Base-by-base conservation (phyloP, 1,139 yeast species). In the Saccharomyces hybrid region DNA sequence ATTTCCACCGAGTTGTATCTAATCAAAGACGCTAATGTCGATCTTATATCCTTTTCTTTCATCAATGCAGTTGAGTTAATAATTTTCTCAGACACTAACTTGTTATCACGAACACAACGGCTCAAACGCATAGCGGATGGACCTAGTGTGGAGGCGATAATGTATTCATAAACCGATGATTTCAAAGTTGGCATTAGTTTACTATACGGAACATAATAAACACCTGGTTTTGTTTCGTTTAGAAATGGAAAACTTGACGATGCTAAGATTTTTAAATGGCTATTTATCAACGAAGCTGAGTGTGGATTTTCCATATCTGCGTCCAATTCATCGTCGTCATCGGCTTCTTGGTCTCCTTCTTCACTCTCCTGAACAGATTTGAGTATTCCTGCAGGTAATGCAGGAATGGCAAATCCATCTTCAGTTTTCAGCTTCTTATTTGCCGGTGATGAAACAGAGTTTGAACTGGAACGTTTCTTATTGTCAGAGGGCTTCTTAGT, bases 61-160 rank as follows among this genome's bases (percentile, higher is more conserved):
- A 91, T 76, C 53, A 93, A 72, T 1, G 93, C 95, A 16, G 82
- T 73, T 51, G 86, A 84, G 46, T 91, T 81, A 53, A 91, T 78
- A n/a, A 85, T 77, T 65, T 90, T 89, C 66, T 93, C 98, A 58
- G 95, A 96, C 2, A 85, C 86, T 56, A 89, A 75, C 61, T 83
- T 83, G 63, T 83, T 78, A 5, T 79, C 78, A 59, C 85, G 78
- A 48, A 88, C 76, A 61, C 93, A 83, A 60, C 91, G 78, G 57
- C 88, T 73, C 6, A 88, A 74, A 53, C 95, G 76, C 56, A 78
- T 70, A 0, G 90, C 82, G 20, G 82, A 77, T 11, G 76, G 71
- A 2, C 86, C 86, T 53, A 82, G 66, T 0, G 86, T 79, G 4
- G 82, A 71, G 47, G 82, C 78, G 49, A 88, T 73, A 31, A 86